A percentile compares a stretch with the other conserved stretches of the same genome.
Conservation (phyloP, 768 basidiomycete genomes). For the Trametes cubensis region DNA sequence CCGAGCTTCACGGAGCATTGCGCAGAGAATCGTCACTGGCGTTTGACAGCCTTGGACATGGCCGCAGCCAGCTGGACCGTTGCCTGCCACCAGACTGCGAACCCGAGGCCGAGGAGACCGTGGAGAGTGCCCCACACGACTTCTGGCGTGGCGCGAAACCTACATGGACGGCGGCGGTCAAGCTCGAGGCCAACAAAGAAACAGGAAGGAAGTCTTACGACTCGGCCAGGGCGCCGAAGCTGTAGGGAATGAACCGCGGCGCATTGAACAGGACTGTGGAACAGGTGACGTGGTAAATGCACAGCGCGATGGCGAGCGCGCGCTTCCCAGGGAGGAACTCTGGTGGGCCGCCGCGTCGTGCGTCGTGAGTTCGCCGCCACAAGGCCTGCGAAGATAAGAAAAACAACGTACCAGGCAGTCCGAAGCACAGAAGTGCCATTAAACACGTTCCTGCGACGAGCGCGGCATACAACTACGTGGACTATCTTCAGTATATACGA, state of each 20-base stretch:
- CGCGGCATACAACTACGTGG: constrained; percentile 73
- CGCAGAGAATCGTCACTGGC: constrained; percentile 12
- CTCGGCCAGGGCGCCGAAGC: constrained; percentile 64
- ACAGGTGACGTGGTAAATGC: constrained; percentile 71
- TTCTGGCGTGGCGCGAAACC: constrained; percentile 72
- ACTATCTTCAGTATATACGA: too few relatives aligned
- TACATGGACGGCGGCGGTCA: constrained; percentile 29
- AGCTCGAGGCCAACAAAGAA: not conserved
- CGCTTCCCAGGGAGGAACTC: constrained; percentile 88
- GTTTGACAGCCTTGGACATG: constrained; percentile 24
- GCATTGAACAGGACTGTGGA: constrained; percentile 77
- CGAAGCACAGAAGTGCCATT: constrained; percentile 61
- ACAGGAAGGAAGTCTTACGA: constrained; percentile 47
- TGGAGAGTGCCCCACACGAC: constrained; percentile 71
- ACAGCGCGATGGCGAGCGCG: constrained; percentile 74
- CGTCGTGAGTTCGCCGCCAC: too few relatives aligned
- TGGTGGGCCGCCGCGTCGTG: constrained; percentile 29
- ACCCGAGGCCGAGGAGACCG: constrained; percentile 68
- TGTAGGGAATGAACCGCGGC: constrained; percentile 77
- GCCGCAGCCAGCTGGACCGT: constrained; percentile 50
- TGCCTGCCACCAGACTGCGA: constrained; percentile 83
- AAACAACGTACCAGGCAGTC: constrained; percentile 63
- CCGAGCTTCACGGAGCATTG: not conserved
- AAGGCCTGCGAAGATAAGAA: not conserved
- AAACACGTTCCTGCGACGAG: constrained; percentile 64